Conservation (phyloP, 148 eudicot genomes). For the Pouteria glomerata region DNA sequence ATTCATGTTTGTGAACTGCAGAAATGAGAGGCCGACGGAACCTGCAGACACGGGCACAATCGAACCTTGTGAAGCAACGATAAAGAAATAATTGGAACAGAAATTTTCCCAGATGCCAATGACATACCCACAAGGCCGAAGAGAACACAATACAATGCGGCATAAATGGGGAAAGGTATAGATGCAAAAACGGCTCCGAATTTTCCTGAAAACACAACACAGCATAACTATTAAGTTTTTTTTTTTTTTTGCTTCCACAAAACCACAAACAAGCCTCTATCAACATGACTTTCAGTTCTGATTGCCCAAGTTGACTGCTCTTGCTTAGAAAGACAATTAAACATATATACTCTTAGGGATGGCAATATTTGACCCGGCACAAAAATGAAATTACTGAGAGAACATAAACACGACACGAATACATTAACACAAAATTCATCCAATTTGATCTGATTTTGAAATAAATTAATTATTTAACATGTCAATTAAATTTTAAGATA, state of each 20-base stretch:
- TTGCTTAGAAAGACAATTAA: background rate
- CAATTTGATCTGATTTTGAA: too few relatives aligned
- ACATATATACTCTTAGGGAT: background rate
- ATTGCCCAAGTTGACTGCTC: background rate
- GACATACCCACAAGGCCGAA: conserved; percentile 89
- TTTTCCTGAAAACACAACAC: conserved; percentile 64
- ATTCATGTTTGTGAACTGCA: conserved; percentile 98
- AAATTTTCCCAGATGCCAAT: background rate
- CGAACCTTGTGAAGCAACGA: conserved; percentile 12
- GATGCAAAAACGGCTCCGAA: conserved; percentile 98
- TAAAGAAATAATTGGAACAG: background rate
- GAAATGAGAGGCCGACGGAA: conserved; percentile 93
- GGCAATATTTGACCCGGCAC: too few relatives aligned
- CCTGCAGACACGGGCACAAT: conserved; percentile 51
- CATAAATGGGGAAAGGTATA: conserved; percentile 86
- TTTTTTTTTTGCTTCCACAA: background rate
- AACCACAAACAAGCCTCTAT: background rate
- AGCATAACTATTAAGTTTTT: background rate
- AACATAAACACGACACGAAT: too few relatives aligned
- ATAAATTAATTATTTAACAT: too few relatives aligned
- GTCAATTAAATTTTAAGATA: too few relatives aligned
- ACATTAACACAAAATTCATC: too few relatives aligned
- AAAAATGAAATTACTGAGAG: too few relatives aligned
- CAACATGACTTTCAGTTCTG: background rate
- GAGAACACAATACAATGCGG: conserved; percentile 81